phyloP scores from a whole-genome alignment of 352 stramenopile species.

The Stramenopiles sp. region DNA sequence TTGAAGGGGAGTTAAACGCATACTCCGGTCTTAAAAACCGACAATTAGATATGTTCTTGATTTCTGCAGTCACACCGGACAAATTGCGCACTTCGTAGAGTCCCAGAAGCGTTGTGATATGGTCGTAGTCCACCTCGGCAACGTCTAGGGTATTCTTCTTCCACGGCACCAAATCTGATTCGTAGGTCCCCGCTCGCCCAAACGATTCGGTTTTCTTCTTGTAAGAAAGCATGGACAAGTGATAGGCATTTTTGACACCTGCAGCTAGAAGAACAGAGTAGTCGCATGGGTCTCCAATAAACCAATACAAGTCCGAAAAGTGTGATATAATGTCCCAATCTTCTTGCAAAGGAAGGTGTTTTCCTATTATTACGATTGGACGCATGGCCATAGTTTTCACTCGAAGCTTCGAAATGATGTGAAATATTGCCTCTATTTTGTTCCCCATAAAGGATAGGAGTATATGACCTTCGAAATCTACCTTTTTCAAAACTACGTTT shows the following conservation, averaged over 20 bases:
- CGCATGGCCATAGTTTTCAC: not conserved
- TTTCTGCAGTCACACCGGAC: not conserved
- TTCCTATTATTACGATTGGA: not conserved
- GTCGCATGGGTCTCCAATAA: not conserved
- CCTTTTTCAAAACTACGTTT: no score
- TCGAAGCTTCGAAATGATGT: not conserved
- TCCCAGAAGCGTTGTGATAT: not conserved
- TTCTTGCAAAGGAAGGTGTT: not conserved
- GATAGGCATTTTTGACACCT: not conserved
- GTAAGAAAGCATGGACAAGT: not conserved
- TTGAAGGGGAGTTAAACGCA: not conserved
- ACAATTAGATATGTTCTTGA: not conserved
- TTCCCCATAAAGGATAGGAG: no score
- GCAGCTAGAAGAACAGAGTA: no score
- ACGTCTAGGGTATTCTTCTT: no score
- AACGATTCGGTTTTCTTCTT: not conserved
- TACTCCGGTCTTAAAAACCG: not conserved
- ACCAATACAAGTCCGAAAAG: not conserved
- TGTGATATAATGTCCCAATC: not conserved
- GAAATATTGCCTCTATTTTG: no score
- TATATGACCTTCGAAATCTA: no score
- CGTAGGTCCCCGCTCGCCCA: not conserved
- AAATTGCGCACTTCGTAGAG: not conserved
- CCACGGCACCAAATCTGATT: not conserved
- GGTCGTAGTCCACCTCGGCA: not conserved